phyloP scores from a whole-genome alignment of 805 yeast species.

The Starmerella apis region DNA sequence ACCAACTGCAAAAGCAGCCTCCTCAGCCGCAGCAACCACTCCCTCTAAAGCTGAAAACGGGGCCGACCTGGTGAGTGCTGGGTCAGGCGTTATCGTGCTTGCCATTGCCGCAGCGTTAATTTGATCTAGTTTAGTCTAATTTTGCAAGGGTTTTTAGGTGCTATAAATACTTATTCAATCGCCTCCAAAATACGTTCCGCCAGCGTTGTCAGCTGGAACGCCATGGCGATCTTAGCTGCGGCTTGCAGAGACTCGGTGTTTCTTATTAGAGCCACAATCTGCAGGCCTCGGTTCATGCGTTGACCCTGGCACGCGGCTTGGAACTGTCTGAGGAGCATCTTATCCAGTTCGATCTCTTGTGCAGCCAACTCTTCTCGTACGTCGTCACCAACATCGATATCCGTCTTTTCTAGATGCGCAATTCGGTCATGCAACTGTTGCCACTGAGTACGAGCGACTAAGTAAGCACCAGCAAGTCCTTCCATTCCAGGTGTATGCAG shows the following conservation, averaged over 20 bases:
- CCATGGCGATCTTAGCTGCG: constrained; percentile 72
- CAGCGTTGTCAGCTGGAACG: constrained; percentile 46
- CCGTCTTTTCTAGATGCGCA: constrained; percentile 19
- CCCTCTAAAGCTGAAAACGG: neutral
- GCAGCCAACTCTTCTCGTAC: constrained; percentile 42
- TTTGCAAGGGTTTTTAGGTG: too few relatives aligned
- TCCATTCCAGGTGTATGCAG: constrained; percentile 51
- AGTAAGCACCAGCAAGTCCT: constrained; percentile 23
- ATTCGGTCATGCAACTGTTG: constrained; percentile 26
- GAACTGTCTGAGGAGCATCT: constrained; percentile 63
- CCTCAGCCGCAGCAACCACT: neutral
- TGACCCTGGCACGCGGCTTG: constrained; percentile 63
- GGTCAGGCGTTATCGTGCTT: neutral
- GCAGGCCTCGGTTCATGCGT: constrained; percentile 54
- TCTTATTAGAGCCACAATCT: constrained; percentile 56
- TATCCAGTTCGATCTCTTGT: constrained; percentile 56
- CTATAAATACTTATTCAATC: too few relatives aligned
- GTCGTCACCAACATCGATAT: constrained; percentile 25
- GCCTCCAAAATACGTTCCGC: constrained; percentile 35
- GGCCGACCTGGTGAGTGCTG: neutral
- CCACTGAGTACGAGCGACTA: constrained; percentile 25
- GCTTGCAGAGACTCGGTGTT: constrained; percentile 74
- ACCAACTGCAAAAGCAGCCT: neutral
- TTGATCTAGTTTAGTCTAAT: too few relatives aligned
- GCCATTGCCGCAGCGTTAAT: neutral